Conservation (phyloP, 129 eudicot genomes). For the Apium graveolens region DNA sequence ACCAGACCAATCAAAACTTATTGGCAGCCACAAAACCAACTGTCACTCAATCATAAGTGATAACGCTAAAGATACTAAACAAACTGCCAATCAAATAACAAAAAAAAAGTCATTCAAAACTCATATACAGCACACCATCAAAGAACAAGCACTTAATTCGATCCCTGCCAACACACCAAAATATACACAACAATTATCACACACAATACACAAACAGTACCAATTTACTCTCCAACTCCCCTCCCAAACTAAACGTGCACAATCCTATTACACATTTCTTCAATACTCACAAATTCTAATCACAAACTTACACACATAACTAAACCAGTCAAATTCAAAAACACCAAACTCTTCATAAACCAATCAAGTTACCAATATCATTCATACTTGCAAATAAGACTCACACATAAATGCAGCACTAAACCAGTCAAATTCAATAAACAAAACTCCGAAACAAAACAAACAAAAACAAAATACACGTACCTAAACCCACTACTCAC, state of each 20-base stretch:
- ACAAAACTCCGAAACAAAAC: background rate
- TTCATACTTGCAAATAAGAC: background rate
- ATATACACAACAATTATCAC: background rate
- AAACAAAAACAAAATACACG: background rate
- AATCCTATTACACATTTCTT: too few relatives aligned
- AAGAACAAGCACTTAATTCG: background rate
- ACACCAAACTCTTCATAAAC: background rate
- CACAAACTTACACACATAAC: background rate
- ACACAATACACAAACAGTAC: background rate
- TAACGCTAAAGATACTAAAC: background rate
- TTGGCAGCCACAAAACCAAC: background rate
- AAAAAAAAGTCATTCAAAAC: background rate
- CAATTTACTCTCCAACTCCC: background rate
- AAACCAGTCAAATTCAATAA: background rate
- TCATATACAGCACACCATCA: background rate
- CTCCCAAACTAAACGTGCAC: background rate
- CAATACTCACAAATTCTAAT: too few relatives aligned
- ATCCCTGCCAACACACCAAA: background rate
- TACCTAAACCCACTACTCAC: constrained; percentile 39
- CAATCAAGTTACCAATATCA: too few relatives aligned
- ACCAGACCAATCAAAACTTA: background rate
- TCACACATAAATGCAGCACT: background rate
- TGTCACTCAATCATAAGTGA: background rate
- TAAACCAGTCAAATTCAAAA: background rate
- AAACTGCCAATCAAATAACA: background rate